Conservation (phyloP, 345 rosid genomes). For the Populus davidiana region DNA sequence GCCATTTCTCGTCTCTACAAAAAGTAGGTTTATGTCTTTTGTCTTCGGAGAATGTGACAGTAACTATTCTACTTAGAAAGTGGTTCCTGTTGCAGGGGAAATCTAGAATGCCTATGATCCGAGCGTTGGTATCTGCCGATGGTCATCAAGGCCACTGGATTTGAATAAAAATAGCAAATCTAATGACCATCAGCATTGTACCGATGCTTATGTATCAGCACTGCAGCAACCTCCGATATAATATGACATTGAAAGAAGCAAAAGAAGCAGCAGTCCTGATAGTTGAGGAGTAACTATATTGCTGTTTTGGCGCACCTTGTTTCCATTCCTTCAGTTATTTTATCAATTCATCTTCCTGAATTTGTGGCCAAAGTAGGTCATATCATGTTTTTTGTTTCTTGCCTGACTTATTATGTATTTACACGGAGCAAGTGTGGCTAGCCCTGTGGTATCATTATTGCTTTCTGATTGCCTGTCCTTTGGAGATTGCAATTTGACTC, state of each 20-base stretch:
- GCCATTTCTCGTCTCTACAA: conserved; percentile 9
- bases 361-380: neutral
- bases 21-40: conserved; percentile 20
- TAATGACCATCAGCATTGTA: neutral
- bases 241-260: neutral
- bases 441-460: neutral
- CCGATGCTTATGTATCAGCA: neutral
- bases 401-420: neutral
- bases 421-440: conserved; percentile 1
- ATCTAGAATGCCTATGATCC: neutral
- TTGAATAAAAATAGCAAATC: neutral
- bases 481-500: conserved; percentile 4
- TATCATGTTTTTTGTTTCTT: neutral
- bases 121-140: neutral
- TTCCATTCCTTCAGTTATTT: neutral
- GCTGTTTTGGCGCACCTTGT: neutral
- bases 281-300: neutral
- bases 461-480: conserved; percentile 8
- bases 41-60: conserved; percentile 2
- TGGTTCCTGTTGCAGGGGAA: neutral
- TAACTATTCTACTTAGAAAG: neutral
- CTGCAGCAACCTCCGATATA: neutral
- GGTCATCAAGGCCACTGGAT: neutral
- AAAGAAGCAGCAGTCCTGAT: neutral
- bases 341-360: neutral